Conservation (phyloP, 495 filamentous ascomycete genomes). For the Lepidopterella palustris region DNA sequence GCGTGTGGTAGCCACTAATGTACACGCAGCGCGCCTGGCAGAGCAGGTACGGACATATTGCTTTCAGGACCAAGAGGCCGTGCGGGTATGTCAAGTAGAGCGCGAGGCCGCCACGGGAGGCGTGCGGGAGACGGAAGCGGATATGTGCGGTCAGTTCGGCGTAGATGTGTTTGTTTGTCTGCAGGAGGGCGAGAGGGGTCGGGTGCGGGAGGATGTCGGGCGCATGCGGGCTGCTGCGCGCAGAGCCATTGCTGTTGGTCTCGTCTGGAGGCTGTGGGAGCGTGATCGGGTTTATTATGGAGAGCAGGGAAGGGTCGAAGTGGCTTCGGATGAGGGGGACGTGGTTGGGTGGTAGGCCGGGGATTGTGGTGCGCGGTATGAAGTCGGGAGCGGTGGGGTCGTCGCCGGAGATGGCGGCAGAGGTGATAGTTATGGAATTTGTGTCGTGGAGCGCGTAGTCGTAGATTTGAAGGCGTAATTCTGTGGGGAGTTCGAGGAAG, state of each 20-base stretch:
- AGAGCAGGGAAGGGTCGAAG: constrained; percentile 16
- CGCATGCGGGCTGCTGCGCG: neutral
- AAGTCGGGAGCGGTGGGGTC: neutral
- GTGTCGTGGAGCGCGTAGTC: constrained; percentile 19
- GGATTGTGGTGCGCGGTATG: neutral
- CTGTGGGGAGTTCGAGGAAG: constrained; percentile 15
- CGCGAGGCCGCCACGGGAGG: neutral
- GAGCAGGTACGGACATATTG: constrained; percentile 27
- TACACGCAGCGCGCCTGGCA: constrained; percentile 28
- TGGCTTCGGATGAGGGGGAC: constrained; percentile 8
- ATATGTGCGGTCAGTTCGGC: constrained; percentile 10
- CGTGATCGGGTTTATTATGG: neutral
- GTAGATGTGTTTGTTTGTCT: constrained; percentile 12
- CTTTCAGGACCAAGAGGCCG: constrained; percentile 28
- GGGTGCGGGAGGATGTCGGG: constrained; percentile 1
- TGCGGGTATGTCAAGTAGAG: constrained; percentile 31
- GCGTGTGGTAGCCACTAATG: constrained; percentile 26
- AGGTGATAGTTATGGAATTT: constrained; percentile 15
- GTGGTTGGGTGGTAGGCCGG: constrained; percentile 1
- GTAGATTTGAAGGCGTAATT: constrained; percentile 29
- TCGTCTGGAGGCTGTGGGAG: neutral
- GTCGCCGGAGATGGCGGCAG: constrained; percentile 12
- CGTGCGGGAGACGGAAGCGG: neutral
- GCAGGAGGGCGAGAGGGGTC: constrained; percentile 9
- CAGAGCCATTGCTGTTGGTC: too few species aligned